These are phyloP conservation scores for Aspergillus carlsbadensis DNA, from an alignment of 495 filamentous ascomycete genomes.

Conservation along the genomic window DNA sequence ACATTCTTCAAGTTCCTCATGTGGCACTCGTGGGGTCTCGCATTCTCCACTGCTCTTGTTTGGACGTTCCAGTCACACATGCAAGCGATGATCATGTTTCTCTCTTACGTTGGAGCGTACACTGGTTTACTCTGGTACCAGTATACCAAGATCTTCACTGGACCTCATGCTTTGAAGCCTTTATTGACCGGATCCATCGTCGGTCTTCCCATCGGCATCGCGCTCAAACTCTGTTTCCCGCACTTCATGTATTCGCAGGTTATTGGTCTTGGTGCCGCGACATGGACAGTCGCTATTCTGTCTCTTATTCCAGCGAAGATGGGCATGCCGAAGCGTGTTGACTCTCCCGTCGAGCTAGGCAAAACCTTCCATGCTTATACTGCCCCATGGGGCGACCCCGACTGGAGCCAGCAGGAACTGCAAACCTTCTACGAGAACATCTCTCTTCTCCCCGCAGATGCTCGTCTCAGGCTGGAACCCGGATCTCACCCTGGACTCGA, in stretches of 20 bases:
- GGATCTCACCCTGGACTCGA: constrained; percentile 47
- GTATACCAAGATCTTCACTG: constrained; percentile 60
- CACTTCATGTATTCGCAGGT: constrained; percentile 48
- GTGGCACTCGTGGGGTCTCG: constrained; percentile 58
- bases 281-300: constrained; percentile 54
- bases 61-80: constrained; percentile 50
- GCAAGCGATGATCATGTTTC: constrained; percentile 49
- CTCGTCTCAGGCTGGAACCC: constrained; percentile 38
- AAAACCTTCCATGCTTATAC: constrained; percentile 45
- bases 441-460: constrained; percentile 27
- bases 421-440: constrained; percentile 43
- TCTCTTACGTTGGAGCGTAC: constrained; percentile 54
- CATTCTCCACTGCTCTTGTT: constrained; percentile 48
- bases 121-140: constrained; percentile 60
- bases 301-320: constrained; percentile 44
- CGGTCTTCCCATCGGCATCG: constrained; percentile 50
- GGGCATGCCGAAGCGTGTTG: constrained; percentile 44
- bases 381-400: constrained; percentile 44
- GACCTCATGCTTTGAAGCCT: constrained; percentile 52
- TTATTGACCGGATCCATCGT: constrained; percentile 44
- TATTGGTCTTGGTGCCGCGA: constrained; percentile 50
- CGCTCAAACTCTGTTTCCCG: constrained; percentile 35
- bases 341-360: constrained; percentile 37
- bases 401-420: constrained; percentile 54
- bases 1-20: constrained; percentile 51